phyloP scores from a whole-genome alignment of 2,329 filamentous ascomycete genomes.

The Pseudogymnoascus sp. region DNA sequence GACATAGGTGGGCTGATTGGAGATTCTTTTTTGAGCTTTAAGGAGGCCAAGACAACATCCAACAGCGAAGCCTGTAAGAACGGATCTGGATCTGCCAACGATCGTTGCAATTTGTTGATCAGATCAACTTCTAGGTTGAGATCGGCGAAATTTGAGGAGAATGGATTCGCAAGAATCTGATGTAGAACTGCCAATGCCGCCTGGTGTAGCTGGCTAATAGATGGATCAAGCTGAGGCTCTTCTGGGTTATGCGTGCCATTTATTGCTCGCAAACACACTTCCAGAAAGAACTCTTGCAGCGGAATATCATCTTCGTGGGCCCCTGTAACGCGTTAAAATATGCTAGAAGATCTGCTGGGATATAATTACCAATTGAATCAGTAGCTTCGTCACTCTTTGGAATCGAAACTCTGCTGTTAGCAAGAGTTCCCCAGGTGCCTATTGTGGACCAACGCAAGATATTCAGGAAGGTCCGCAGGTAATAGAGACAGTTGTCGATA shows the following conservation, averaged over 20 bases:
- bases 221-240: slow-evolving; percentile 34
- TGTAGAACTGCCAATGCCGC: slow-evolving; percentile 62
- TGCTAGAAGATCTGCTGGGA: background rate
- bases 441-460: slow-evolving; percentile 62
- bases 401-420: slow-evolving; percentile 49
- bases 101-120: slow-evolving; percentile 57
- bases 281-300: slow-evolving; percentile 60
- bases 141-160: slow-evolving; percentile 49
- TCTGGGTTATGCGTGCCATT: slow-evolving; percentile 34
- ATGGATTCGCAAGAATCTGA: slow-evolving; percentile 59
- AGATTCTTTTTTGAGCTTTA: slow-evolving; percentile 53
- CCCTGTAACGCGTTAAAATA: slow-evolving; percentile 31
- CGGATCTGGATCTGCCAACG: slow-evolving; percentile 54
- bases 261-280: slow-evolving; percentile 57
- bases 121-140: slow-evolving; percentile 63
- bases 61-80: slow-evolving; percentile 71
- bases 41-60: slow-evolving; percentile 65
- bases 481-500: slow-evolving; percentile 68
- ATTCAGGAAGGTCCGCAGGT: slow-evolving; percentile 66
- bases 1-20: slow-evolving; percentile 18
- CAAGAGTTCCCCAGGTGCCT: slow-evolving; percentile 61
- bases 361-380: slow-evolving; percentile 43
- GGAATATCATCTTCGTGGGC: slow-evolving; percentile 48
- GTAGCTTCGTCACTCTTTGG: slow-evolving; percentile 38
- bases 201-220: slow-evolving; percentile 61